Evolutionary conservation across 2,329 filamentous ascomycete genomes (phyloP).

Genomic region (Raffaelea deltoideospora): DNA sequence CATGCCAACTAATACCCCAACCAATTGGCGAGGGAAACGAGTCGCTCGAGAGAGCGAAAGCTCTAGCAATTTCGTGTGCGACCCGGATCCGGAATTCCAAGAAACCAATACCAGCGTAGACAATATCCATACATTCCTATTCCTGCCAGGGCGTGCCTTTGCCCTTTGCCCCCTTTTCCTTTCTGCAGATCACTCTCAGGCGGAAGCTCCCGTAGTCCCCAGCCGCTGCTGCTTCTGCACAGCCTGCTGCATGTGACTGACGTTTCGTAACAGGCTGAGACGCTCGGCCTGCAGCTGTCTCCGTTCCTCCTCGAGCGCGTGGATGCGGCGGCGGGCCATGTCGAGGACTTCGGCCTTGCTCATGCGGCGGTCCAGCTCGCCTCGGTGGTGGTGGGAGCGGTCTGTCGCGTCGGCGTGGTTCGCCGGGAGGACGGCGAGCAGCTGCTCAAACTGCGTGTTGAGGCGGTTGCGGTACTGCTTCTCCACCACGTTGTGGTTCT

Average conservation of each 20-base stretch:
- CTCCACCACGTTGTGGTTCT: conserved; percentile 30
- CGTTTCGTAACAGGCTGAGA: conserved; percentile 6
- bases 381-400: conserved; percentile 1
- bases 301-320: conserved; percentile 22
- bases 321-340: conserved; percentile 26
- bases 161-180: no score
- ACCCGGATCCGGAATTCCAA: no score
- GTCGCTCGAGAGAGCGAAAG: no score
- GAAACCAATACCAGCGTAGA: no score
- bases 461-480: conserved; percentile 32
- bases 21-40: no score
- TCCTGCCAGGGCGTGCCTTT: no score
- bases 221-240: conserved; percentile 5
- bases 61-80: no score
- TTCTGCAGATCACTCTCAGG: no score
- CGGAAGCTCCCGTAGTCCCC: background rate
- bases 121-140: no score
- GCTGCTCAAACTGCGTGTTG: conserved; percentile 28
- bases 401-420: conserved; percentile 4
- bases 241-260: conserved; percentile 3
- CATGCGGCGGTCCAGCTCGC: conserved; percentile 17
- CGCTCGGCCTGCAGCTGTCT: conserved; percentile 12
- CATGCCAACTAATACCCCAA: no score
- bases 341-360: conserved; percentile 32
- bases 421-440: conserved; percentile 23